Conservation (phyloP, 495 filamentous ascomycete genomes). For the Trichoderma asperelloides region DNA sequence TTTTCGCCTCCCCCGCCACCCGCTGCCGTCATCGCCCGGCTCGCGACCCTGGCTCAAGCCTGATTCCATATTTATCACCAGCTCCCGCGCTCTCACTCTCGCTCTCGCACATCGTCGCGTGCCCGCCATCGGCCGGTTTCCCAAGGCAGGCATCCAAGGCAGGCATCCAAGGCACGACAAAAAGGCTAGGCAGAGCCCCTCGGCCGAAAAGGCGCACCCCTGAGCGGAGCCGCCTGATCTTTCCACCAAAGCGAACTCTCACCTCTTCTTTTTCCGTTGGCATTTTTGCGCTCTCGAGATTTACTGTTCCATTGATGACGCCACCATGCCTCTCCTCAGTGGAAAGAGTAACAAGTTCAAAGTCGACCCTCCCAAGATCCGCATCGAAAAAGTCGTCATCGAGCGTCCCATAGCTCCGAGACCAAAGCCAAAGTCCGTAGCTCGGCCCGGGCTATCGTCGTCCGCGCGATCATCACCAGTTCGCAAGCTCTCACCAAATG, state of each 20-base stretch:
- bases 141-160: not conserved
- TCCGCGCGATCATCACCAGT: not conserved
- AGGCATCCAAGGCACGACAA: not conserved
- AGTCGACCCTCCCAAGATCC: slow-evolving; percentile 22
- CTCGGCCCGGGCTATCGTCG: slow-evolving; percentile 5
- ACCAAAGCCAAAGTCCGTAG: not conserved
- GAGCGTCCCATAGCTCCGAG: slow-evolving; percentile 15
- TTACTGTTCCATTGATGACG: not conserved
- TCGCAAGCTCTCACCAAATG: slow-evolving; percentile 15
- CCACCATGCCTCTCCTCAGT: slow-evolving; percentile 15
- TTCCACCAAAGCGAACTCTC: not conserved
- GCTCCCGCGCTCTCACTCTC: not conserved
- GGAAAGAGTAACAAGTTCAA: slow-evolving; percentile 24
- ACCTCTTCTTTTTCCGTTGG: not conserved
- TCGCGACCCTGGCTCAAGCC: slow-evolving; percentile 1
- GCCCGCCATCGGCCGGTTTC: not conserved
- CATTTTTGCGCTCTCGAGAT: not conserved
- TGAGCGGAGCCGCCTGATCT: slow-evolving; percentile 3
- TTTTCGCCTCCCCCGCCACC: slow-evolving; percentile 8
- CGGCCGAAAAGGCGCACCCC: not conserved
- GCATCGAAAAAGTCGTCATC: slow-evolving; percentile 27
- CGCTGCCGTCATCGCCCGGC: slow-evolving; percentile 6
- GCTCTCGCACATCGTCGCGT: not conserved
- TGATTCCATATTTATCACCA: too few species aligned
- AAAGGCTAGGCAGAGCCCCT: not conserved